A percentile compares a stretch with the other conserved stretches of the same genome.
Evolutionary conservation across 768 basidiomycete genomes (phyloP).

Genomic region (Termitomyces sp.): DNA sequence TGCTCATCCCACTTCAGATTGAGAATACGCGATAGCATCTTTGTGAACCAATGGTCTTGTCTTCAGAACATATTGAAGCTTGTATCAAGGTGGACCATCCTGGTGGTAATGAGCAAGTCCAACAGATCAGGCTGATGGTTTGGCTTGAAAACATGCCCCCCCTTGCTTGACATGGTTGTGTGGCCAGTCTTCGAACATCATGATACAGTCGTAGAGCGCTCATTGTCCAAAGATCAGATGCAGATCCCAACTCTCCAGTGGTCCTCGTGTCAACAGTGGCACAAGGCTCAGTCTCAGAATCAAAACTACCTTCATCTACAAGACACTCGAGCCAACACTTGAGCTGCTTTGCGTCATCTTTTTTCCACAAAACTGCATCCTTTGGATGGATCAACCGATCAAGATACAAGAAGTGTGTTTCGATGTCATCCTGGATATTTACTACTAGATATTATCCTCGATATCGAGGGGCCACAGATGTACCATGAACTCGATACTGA

Average conservation of each 20-base stretch:
- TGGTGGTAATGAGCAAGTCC: neutral
- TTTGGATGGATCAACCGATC: neutral
- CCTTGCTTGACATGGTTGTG: neutral
- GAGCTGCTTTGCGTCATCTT: too few species aligned
- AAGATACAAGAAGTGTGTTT: neutral
- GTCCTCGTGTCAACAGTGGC: too few species aligned
- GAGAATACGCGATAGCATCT: conserved; percentile 1
- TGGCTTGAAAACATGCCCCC: neutral
- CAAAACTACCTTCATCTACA: neutral
- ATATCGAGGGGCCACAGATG: neutral
- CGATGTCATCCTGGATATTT: neutral
- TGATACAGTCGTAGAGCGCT: neutral
- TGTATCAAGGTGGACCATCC: neutral
- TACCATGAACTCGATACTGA: neutral
- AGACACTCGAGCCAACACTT: neutral
- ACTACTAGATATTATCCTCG: conserved; percentile 1
- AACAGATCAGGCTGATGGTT: neutral
- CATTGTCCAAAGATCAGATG: neutral
- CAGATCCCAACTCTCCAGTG: neutral
- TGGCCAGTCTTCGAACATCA: neutral
- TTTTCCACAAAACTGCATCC: neutral
- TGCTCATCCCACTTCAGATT: neutral
- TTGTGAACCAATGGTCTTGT: conserved; percentile 7
- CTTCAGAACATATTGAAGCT: neutral
- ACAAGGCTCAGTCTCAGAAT: neutral